Evolutionary conservation across 805 yeast genomes (phyloP).

Genomic region (Lipomyces chichibuensis): DNA sequence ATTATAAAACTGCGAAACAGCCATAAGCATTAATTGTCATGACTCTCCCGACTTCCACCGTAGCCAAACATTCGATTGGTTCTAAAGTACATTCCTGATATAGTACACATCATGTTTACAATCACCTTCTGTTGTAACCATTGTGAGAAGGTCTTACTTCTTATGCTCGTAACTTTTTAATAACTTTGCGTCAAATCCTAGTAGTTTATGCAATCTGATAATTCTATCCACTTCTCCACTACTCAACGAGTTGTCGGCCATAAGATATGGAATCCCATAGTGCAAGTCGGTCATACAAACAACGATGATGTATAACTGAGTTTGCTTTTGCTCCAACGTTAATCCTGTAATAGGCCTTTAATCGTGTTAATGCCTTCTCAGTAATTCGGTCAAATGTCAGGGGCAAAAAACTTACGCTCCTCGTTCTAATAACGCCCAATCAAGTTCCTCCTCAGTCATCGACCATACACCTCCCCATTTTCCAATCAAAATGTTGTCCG

Average conservation of each 20-base stretch:
- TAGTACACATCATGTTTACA: background rate
- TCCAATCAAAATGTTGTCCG: conserved; percentile 54
- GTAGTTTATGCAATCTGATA: background rate
- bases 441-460: conserved; percentile 52
- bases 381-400: background rate
- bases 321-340: conserved; percentile 20
- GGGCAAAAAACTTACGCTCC: conserved; percentile 17
- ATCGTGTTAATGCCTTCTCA: background rate
- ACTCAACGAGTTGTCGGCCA: conserved; percentile 9
- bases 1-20: no score
- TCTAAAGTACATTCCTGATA: no score
- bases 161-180: background rate
- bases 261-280: conserved; percentile 14
- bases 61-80: no score
- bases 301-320: conserved; percentile 21
- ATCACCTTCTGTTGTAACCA: background rate
- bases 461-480: conserved; percentile 54
- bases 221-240: conserved; percentile 2
- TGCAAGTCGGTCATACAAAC: conserved; percentile 9
- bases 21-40: no score
- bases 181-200: background rate
- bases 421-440: conserved; percentile 45
- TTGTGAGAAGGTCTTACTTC: background rate
- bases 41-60: no score
- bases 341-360: conserved; percentile 11